Percentiles rank a stretch among this genome's conserved stretches.
Conservation (phyloP, 208 protist species). For the Trypanosomatidae sp. region DNA sequence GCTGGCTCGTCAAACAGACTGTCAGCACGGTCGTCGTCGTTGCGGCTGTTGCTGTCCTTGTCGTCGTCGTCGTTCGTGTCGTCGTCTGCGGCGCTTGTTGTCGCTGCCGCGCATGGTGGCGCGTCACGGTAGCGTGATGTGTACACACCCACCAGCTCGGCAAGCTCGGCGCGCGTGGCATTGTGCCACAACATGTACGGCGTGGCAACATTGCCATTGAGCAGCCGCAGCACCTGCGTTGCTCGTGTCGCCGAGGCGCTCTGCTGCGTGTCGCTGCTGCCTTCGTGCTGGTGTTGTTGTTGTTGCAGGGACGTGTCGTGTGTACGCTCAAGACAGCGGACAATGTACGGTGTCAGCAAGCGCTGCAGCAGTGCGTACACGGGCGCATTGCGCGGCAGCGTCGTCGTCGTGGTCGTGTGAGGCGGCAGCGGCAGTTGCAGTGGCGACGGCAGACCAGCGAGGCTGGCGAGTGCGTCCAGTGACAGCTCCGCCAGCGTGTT, state of each 20-base stretch:
- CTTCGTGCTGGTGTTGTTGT: slow-evolving; percentile 25
- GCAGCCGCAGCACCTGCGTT: slow-evolving; percentile 46
- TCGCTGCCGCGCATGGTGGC: no score
- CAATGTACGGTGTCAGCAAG: slow-evolving; percentile 76
- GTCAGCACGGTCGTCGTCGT: no score
- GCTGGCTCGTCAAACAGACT: no score
- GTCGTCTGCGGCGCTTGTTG: no score
- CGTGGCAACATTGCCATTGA: slow-evolving; percentile 79
- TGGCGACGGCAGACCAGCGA: slow-evolving; percentile 29
- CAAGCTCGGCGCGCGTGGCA: slow-evolving; percentile 52
- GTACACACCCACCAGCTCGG: slow-evolving; percentile 52
- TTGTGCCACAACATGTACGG: slow-evolving; percentile 88
- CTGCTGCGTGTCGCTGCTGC: slow-evolving; percentile 2
- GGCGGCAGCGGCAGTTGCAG: no score
- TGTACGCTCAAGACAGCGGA: no score
- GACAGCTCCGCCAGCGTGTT: slow-evolving; percentile 65
- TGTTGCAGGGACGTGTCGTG: no score
- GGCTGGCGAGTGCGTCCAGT: slow-evolving; percentile 36
- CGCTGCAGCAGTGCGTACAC: slow-evolving; percentile 30
- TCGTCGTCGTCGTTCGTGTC: no score
- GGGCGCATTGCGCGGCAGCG: slow-evolving; percentile 8
- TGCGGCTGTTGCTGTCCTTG: no score
- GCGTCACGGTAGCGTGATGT: no score
- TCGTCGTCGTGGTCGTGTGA: no score
- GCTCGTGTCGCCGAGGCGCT: slow-evolving; percentile 7